Conservation (phyloP, 192 early-diverging fungal species). For the Coemansia sp. region DNA sequence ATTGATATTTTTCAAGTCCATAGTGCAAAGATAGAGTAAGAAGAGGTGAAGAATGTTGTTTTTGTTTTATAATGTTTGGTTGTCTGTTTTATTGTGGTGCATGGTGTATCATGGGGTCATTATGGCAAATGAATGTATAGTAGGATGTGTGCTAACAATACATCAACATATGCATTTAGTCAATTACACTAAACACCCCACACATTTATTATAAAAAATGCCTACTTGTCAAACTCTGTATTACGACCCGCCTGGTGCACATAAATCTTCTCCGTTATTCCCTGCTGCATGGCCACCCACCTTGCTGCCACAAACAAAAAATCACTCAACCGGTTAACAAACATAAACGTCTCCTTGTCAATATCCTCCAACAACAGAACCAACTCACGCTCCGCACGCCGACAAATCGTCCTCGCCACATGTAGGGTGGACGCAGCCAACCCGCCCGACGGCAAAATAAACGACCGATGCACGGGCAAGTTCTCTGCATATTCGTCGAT, state of each 20-base stretch:
- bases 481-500: slow-evolving; percentile 74
- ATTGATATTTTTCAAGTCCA: too few relatives aligned
- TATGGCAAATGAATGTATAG: too few relatives aligned
- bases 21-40: too few relatives aligned
- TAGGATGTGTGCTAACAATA: too few relatives aligned
- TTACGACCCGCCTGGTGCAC: slow-evolving; percentile 38
- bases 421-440: slow-evolving; percentile 78
- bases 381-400: slow-evolving; percentile 82
- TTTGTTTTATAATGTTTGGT: too few relatives aligned
- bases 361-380: slow-evolving; percentile 64
- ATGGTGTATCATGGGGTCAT: too few relatives aligned
- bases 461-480: slow-evolving; percentile 76
- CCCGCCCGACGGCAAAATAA: slow-evolving; percentile 92
- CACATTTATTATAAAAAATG: not conserved
- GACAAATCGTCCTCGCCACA: slow-evolving; percentile 78
- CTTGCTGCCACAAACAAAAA: slow-evolving; percentile 89
- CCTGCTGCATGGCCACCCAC: slow-evolving; percentile 71
- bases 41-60: too few relatives aligned
- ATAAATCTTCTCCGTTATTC: slow-evolving; percentile 77
- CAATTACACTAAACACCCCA: not conserved
- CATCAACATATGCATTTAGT: too few relatives aligned
- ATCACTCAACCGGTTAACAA: slow-evolving; percentile 71
- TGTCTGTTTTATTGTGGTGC: too few relatives aligned
- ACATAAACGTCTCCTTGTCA: slow-evolving; percentile 30
- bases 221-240: slow-evolving; percentile 44